Conservation (phyloP, 176 grass and related monocot species). For the Aegilops sharonensis region DNA sequence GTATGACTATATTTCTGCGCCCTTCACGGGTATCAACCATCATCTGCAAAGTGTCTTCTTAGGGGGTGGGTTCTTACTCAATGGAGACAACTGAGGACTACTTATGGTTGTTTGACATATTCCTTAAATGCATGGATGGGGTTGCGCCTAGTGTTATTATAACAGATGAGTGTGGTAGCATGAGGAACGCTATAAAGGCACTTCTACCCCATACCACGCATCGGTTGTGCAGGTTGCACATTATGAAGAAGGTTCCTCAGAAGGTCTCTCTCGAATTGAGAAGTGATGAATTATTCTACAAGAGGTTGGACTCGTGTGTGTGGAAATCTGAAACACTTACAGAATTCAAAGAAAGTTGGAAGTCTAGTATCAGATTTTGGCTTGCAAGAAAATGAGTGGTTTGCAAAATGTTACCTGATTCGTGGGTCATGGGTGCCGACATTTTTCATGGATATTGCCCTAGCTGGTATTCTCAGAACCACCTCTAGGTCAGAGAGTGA, state of each 20-base stretch:
- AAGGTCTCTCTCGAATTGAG: neutral
- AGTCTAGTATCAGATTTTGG: neutral
- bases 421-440: neutral
- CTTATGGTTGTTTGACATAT: neutral
- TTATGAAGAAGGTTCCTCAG: neutral
- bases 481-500: too few relatives aligned
- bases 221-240: slow-evolving; percentile 4
- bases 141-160: neutral
- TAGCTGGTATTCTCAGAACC: too few relatives aligned
- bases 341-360: neutral
- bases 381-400: neutral
- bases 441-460: neutral
- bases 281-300: neutral
- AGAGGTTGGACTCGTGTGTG: neutral
- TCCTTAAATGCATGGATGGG: neutral
- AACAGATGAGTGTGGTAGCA: neutral
- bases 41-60: neutral
- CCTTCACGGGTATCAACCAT: neutral
- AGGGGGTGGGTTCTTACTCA: neutral
- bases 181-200: neutral
- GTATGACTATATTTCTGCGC: neutral
- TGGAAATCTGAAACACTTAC: neutral
- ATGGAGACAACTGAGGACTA: neutral
- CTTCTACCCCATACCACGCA: neutral
- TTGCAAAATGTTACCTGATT: neutral